phyloP scores from a whole-genome alignment of 2,329 filamentous ascomycete species.

The Colletotrichum sansevieriae region DNA sequence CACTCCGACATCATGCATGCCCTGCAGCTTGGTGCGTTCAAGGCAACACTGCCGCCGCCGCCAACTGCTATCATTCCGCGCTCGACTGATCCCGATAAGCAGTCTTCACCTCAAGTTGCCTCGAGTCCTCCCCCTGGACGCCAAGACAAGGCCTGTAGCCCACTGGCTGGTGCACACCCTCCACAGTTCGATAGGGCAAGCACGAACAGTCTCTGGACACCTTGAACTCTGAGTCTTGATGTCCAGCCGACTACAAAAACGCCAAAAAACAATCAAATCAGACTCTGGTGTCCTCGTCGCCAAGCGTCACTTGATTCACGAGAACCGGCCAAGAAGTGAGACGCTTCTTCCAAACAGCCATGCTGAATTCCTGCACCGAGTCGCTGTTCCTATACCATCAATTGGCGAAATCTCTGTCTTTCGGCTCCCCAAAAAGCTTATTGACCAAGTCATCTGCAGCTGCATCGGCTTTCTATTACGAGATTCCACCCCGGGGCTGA shows the following conservation, averaged over 20 bases:
- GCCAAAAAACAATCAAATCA: too few species aligned
- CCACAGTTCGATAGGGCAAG: not conserved
- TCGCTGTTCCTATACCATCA: not conserved
- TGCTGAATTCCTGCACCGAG: not conserved
- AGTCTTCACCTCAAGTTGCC: not conserved
- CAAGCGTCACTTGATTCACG: too few species aligned
- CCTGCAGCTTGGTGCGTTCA: not conserved
- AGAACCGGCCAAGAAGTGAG: too few species aligned
- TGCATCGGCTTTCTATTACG: not conserved
- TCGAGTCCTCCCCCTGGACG: not conserved
- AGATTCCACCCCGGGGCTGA: not conserved
- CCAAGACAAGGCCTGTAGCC: not conserved
- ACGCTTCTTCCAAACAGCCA: too few species aligned
- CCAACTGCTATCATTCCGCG: not conserved
- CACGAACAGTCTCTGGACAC: not conserved
- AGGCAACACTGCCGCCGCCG: not conserved
- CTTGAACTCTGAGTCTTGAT: not conserved
- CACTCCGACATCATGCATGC: conserved; percentile 1
- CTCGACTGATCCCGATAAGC: not conserved
- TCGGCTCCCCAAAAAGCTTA: not conserved
- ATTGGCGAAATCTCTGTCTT: not conserved
- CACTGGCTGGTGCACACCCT: not conserved
- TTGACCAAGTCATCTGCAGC: not conserved
- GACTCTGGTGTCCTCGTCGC: conserved; percentile 1
- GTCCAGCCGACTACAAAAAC: too few species aligned